These are phyloP conservation scores for Raphanus sativus DNA, from an alignment of 345 rosid genomes.

Conservation along the genomic window DNA sequence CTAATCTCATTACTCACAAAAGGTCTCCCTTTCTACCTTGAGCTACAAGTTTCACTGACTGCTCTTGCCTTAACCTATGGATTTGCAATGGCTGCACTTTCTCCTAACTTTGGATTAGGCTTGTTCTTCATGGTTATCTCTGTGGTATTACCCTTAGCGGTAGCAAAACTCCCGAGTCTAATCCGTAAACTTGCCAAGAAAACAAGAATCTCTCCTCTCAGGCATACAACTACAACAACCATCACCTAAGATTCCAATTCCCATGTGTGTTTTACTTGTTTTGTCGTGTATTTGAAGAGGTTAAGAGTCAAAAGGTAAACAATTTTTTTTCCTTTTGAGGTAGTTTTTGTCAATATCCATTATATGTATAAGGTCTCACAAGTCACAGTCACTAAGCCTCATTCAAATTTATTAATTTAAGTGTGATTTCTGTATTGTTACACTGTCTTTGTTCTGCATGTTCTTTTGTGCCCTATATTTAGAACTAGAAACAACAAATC, in stretches of 20 bases:
- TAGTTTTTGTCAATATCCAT: background rate
- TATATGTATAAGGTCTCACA: constrained; percentile 16
- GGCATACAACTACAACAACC: background rate
- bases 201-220: constrained; percentile 19
- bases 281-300: background rate
- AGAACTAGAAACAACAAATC: constrained; percentile 21
- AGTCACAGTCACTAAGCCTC: constrained; percentile 9
- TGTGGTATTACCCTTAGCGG: constrained; percentile 17
- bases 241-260: constrained; percentile 3
- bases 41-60: constrained; percentile 33
- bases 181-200: constrained; percentile 16
- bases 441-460: constrained; percentile 39
- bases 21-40: constrained; percentile 33
- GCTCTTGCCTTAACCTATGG: constrained; percentile 38
- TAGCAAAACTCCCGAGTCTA: constrained; percentile 13
- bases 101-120: constrained; percentile 30
- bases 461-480: constrained; percentile 35
- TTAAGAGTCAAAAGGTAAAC: background rate
- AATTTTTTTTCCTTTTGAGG: background rate
- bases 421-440: constrained; percentile 24
- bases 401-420: constrained; percentile 13
- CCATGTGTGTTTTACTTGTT: background rate
- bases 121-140: constrained; percentile 17
- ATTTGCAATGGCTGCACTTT: constrained; percentile 33
- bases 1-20: constrained; percentile 28